phyloP scores from a whole-genome alignment of 805 yeast genomes.

The Kluyveromyces lactis region DNA sequence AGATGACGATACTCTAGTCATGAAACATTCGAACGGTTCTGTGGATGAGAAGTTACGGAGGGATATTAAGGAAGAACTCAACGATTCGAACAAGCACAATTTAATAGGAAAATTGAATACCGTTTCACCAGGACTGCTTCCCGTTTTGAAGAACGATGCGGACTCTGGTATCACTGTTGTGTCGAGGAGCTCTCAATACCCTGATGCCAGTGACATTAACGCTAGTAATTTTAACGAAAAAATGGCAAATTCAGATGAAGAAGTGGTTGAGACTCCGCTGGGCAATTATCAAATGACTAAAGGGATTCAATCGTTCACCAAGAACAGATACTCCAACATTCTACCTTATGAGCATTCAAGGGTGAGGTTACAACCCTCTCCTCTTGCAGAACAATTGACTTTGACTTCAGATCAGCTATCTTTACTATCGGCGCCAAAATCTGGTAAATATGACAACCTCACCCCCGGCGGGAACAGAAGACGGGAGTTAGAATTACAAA shows the following conservation, averaged over 20 bases:
- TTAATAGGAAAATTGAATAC: constrained; percentile 3
- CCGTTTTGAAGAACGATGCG: neutral
- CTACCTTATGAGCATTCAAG: constrained; percentile 80
- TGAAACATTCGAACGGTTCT: constrained; percentile 2
- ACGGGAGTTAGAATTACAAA: neutral
- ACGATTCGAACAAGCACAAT: constrained; percentile 7
- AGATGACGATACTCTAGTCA: constrained; percentile 9
- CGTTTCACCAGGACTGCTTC: constrained; percentile 1
- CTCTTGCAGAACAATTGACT: constrained; percentile 12
- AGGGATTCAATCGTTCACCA: constrained; percentile 70
- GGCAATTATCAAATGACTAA: constrained; percentile 40
- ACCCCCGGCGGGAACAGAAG: neutral
- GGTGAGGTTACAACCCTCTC: constrained; percentile 40
- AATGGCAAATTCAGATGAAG: constrained; percentile 3
- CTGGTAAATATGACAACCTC: neutral
- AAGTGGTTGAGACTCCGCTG: constrained; percentile 19
- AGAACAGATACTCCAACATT: constrained; percentile 81
- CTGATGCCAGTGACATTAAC: neutral
- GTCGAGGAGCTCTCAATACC: neutral
- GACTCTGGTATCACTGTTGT: neutral
- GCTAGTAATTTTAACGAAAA: neutral
- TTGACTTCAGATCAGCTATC: constrained; percentile 1
- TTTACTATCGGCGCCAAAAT: neutral
- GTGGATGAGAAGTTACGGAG: constrained; percentile 7
- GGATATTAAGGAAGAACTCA: constrained; percentile 10